These are phyloP conservation scores for Ogataea allantospora DNA, from an alignment of 805 yeast species.

Conservation along the genomic window DNA sequence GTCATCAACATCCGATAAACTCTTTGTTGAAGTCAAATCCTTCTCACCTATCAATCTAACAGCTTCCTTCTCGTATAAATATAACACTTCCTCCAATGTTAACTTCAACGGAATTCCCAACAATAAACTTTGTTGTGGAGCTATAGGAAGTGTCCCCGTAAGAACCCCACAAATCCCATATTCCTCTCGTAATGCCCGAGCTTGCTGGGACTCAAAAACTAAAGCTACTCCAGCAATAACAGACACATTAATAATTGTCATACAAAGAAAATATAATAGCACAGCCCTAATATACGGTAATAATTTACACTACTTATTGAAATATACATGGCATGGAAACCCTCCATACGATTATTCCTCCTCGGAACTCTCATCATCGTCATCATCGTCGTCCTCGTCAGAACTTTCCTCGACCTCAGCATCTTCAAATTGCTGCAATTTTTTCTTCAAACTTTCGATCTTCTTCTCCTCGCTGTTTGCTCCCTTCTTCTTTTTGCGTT, in stretches of 20 bases:
- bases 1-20: neutral
- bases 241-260: conserved; percentile 25
- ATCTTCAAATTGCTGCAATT: conserved; percentile 67
- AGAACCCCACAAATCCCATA: conserved; percentile 74
- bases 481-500: conserved; percentile 45
- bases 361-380: conserved; percentile 36
- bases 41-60: conserved; percentile 3
- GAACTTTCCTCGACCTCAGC: conserved; percentile 60
- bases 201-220: conserved; percentile 55
- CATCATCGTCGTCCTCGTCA: conserved; percentile 62
- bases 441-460: conserved; percentile 68
- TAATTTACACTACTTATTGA: conserved; percentile 19
- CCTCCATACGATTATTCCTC: conserved; percentile 25
- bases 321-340: conserved; percentile 15
- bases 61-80: conserved; percentile 45
- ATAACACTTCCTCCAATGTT: conserved; percentile 68
- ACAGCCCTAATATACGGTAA: conserved; percentile 12
- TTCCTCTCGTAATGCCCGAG: conserved; percentile 50
- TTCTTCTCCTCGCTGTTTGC: conserved; percentile 67
- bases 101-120: conserved; percentile 79
- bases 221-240: conserved; percentile 46
- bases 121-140: conserved; percentile 93
- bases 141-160: conserved; percentile 78
- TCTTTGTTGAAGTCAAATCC: neutral
- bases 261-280: conserved; percentile 1